A percentile compares a stretch with the other conserved stretches of the same genome.
phyloP scores from a whole-genome alignment of 2,329 filamentous ascomycete species.

The Cladosporium sphaerospermum region DNA sequence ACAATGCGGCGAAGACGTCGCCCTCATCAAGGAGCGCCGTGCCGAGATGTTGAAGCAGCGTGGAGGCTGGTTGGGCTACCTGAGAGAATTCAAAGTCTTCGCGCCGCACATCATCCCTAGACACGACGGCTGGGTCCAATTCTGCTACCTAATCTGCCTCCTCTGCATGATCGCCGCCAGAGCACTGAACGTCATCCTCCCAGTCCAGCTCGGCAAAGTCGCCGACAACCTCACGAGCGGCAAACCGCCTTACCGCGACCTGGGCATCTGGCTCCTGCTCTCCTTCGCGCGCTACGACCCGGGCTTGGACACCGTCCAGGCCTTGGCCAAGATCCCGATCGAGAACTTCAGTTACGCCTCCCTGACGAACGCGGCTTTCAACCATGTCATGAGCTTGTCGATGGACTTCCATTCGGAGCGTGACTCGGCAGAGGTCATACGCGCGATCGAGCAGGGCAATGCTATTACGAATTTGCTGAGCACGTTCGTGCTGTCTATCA shows the following conservation, averaged over 20 bases:
- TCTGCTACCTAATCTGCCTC: slow-evolving; percentile 60
- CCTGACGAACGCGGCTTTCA: slow-evolving; percentile 56
- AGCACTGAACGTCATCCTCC: slow-evolving; percentile 67
- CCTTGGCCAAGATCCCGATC: slow-evolving; percentile 47
- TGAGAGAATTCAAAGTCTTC: slow-evolving; percentile 67
- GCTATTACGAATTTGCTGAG: slow-evolving; percentile 56
- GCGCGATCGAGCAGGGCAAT: slow-evolving; percentile 58
- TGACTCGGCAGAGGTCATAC: slow-evolving; percentile 58
- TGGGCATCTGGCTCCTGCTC: slow-evolving; percentile 46
- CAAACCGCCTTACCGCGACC: slow-evolving; percentile 47
- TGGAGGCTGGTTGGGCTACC: slow-evolving; percentile 71
- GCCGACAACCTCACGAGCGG: slow-evolving; percentile 58
- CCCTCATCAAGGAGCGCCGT: slow-evolving; percentile 36
- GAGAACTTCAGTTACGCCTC: slow-evolving; percentile 53
- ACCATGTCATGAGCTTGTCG: slow-evolving; percentile 62
- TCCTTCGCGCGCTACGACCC: slow-evolving; percentile 46
- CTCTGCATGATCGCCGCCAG: slow-evolving; percentile 65
- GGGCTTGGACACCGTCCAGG: slow-evolving; percentile 46
- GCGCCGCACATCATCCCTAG: slow-evolving; percentile 74
- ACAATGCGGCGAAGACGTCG: slow-evolving; percentile 50
- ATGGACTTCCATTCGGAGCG: slow-evolving; percentile 66
- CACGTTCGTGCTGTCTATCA: slow-evolving; percentile 52
- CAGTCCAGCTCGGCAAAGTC: slow-evolving; percentile 74
- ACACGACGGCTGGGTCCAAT: slow-evolving; percentile 58
- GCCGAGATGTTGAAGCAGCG: slow-evolving; percentile 63